phyloP scores from a whole-genome alignment of 192 early-diverging fungal species.

The Allomyces macrogynus region DNA sequence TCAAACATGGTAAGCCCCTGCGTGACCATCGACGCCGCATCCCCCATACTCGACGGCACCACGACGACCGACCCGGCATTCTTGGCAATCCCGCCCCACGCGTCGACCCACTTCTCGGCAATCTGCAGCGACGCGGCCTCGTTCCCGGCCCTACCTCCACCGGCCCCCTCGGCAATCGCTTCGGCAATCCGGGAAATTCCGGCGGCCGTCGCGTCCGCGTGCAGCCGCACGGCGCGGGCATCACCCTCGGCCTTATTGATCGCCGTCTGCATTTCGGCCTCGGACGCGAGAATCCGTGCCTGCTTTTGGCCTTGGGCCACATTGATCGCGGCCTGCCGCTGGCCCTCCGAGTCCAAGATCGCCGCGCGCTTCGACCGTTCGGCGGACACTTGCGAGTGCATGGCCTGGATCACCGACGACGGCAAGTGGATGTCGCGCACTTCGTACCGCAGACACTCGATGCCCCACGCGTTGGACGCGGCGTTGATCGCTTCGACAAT shows the following conservation, averaged over 20 bases:
- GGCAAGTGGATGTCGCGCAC: conserved; percentile 93
- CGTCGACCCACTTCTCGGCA: conserved; percentile 92
- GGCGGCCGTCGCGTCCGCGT: conserved; percentile 58
- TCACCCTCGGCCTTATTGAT: conserved; percentile 82
- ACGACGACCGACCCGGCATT: conserved; percentile 68
- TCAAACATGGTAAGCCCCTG: conserved; percentile 21
- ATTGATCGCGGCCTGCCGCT: conserved; percentile 84
- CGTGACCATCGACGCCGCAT: conserved; percentile 73
- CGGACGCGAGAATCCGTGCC: conserved; percentile 77
- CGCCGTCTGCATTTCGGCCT: conserved; percentile 72
- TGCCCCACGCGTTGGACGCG: conserved; percentile 88
- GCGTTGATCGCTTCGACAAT: conserved; percentile 89
- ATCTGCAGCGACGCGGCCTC: conserved; percentile 76
- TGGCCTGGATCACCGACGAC: conserved; percentile 76
- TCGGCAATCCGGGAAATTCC: conserved; percentile 61
- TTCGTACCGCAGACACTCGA: conserved; percentile 86
- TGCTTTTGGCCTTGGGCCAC: conserved; percentile 90
- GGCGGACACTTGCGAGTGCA: conserved; percentile 95
- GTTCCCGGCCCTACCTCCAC: conserved; percentile 24
- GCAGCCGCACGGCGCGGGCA: conserved; percentile 67
- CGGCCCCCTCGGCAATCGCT: conserved; percentile 41
- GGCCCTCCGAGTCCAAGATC: conserved; percentile 67
- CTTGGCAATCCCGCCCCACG: conserved; percentile 81
- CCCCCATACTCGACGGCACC: conserved; percentile 60
- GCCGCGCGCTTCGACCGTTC: conserved; percentile 90